phyloP scores from a whole-genome alignment of 164 flowering plant species.

The Saururus chinensis region DNA sequence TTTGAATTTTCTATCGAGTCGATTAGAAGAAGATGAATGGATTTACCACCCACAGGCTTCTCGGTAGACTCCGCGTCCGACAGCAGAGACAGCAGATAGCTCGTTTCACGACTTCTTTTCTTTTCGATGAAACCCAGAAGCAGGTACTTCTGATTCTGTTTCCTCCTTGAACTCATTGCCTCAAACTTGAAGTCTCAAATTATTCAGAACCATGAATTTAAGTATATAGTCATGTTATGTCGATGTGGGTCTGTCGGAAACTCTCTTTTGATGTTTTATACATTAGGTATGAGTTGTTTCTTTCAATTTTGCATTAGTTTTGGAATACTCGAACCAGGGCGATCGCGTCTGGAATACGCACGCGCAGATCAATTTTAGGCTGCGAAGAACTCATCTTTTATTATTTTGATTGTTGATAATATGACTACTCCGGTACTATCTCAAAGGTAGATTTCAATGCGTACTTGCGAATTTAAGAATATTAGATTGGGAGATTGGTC shows the following conservation, averaged over 20 bases:
- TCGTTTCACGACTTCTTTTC: conserved; percentile 53
- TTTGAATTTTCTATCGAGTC: too few relatives aligned
- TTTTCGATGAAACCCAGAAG: conserved; percentile 81
- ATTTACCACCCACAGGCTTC: conserved; percentile 29
- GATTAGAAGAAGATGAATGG: conserved; percentile 35
- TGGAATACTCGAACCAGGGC: too few relatives aligned
- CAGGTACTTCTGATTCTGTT: conserved; percentile 39
- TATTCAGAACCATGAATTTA: too few relatives aligned
- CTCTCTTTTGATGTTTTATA: not conserved
- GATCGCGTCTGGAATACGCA: not conserved
- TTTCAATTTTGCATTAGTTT: too few relatives aligned
- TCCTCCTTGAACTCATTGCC: not conserved
- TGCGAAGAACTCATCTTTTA: not conserved
- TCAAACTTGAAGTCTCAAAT: too few relatives aligned
- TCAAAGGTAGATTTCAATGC: too few relatives aligned
- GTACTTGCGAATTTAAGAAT: too few relatives aligned
- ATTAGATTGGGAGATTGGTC: too few relatives aligned
- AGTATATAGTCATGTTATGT: not conserved
- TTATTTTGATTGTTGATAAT: too few relatives aligned
- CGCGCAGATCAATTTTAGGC: not conserved
- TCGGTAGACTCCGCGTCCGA: conserved; percentile 17
- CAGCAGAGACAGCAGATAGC: conserved; percentile 17
- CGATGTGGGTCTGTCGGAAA: not conserved
- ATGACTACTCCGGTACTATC: too few relatives aligned
- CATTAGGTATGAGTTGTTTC: not conserved